A percentile compares a stretch with the other conserved stretches of the same genome.
These are phyloP conservation scores for Hypoxylon intermedium DNA, from an alignment of 495 filamentous ascomycete genomes.

Conservation along the genomic window DNA sequence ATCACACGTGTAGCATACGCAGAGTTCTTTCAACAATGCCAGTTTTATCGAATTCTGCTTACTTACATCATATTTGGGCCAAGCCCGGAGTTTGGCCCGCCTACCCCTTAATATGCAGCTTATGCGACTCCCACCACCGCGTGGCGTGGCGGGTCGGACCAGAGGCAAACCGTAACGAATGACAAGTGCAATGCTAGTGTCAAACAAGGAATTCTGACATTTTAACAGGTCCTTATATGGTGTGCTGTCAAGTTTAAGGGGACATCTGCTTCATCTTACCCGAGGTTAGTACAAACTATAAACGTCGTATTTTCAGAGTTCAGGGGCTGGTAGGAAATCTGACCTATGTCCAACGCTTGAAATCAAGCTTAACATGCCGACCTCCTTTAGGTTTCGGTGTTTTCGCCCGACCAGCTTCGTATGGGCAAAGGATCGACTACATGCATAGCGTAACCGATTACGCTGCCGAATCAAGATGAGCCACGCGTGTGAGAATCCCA, in stretches of 20 bases:
- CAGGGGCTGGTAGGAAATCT: too few species aligned
- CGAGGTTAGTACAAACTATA: background rate
- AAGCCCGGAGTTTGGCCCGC: too few species aligned
- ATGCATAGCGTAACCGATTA: background rate
- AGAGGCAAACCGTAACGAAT: background rate
- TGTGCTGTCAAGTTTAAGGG: background rate
- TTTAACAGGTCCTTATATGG: background rate
- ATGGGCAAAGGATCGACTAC: background rate
- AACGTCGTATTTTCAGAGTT: background rate
- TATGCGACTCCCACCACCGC: too few species aligned
- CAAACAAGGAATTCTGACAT: background rate
- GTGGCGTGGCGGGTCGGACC: background rate
- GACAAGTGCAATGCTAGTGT: background rate
- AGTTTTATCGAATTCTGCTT: too few species aligned
- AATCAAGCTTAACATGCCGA: background rate
- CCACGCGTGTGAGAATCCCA: background rate
- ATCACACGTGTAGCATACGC: too few species aligned
- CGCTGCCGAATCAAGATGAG: background rate
- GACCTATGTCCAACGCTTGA: background rate
- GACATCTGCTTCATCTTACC: background rate
- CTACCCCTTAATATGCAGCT: too few species aligned
- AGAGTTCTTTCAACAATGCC: too few species aligned
- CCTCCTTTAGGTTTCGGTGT: constrained; percentile 14
- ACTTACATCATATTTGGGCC: too few species aligned
- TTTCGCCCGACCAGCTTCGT: background rate